Base-by-base conservation (phyloP, 345 rosid species). In the Rhodamnia rubescens region DNA sequence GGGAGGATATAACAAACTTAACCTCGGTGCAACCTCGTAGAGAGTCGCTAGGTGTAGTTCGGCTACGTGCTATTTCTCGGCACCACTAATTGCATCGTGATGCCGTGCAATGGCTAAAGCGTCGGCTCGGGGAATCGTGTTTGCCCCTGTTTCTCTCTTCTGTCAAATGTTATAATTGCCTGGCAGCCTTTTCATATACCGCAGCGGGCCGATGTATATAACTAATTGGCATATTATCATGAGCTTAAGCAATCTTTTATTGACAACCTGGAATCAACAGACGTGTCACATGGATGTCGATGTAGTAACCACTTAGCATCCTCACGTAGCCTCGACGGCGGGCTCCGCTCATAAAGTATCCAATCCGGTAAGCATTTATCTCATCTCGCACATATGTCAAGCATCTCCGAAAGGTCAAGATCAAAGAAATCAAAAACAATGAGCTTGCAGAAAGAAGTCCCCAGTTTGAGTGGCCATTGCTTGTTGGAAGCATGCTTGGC, bases 101-200 rank as follows among this genome's bases (percentile, higher is more conserved):
- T 97, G 99, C 83, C 94, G 98, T 85, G 98, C 95, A 90, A 93
- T 95, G 54, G 98, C 99, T 84, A 97, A 84, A 81, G 98, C 95
- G 91, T 94, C 98, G 21, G 96, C 99, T 86, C 94, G n/a, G 85
- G 24, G 93, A 91, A 88, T 94, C 95, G 98, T 93, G 82, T 90
- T 95, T 29, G 93, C 61, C 96, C 94, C 55, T 88, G 52, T 61
- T 86, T 84, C 87, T 85, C 92, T 90, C 93, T 93, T 85, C 98
- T 91, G 85, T 91, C 88, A 92, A 95, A 90, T 94, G 92, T 88
- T 95, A 98, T 21, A 95, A 93, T 85, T 97, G 99, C 87, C 99
- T 91, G 82, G 98, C 99, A 59, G 96, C 98, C 98, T 44, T 44
- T 44, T 44, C 47, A 44, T 44, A 44, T 44, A 44, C 6, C 47